Evolutionary conservation across 2,329 filamentous ascomycete genomes (phyloP).

Genomic region (Coleophoma crateriformis): DNA sequence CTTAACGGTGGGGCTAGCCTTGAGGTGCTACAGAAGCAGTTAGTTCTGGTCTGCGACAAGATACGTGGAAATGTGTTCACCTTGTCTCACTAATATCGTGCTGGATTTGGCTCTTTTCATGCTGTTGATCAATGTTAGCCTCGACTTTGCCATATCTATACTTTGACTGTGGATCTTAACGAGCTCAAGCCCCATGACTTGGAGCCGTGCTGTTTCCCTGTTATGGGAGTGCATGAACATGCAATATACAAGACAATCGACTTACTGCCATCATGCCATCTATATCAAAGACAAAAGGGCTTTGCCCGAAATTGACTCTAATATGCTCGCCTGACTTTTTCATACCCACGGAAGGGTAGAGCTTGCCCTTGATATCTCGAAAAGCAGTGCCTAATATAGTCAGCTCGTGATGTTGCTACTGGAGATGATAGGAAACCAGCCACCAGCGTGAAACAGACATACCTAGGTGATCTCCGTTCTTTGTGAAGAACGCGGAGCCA

Average conservation of each 20-base stretch:
- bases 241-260: conserved; percentile 4
- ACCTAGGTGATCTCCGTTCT: conserved; percentile 55
- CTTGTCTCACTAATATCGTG: conserved; percentile 48
- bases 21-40: conserved; percentile 27
- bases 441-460: conserved; percentile 19
- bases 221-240: too few relatives aligned
- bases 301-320: conserved; percentile 62
- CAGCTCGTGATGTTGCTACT: too few relatives aligned
- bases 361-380: conserved; percentile 54
- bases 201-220: too few relatives aligned
- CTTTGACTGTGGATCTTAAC: not conserved
- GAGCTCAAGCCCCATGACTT: too few relatives aligned
- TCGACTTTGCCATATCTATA: not conserved
- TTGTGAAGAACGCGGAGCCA: conserved; percentile 63
- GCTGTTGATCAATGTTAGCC: conserved; percentile 10
- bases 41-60: too few relatives aligned
- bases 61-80: conserved; percentile 15
- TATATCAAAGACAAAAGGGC: conserved; percentile 86
- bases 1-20: conserved; percentile 52
- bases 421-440: too few relatives aligned
- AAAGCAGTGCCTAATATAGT: conserved; percentile 60
- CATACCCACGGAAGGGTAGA: conserved; percentile 64
- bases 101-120: conserved; percentile 19
- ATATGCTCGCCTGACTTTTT: conserved; percentile 60
- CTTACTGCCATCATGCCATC: conserved; percentile 75